Conservation (phyloP, 768 basidiomycete genomes). For the Candolleomyces aberdarensis region DNA sequence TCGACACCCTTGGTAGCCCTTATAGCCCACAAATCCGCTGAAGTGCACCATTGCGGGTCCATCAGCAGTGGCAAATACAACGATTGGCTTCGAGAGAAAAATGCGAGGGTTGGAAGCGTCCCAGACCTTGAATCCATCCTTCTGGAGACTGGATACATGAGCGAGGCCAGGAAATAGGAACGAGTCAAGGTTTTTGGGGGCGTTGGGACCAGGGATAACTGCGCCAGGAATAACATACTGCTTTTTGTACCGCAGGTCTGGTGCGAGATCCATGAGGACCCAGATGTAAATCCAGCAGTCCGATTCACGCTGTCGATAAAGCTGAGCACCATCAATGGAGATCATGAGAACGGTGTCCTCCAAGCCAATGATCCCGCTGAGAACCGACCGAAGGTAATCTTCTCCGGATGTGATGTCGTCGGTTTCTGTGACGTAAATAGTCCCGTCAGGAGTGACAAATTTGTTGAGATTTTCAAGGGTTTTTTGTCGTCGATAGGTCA, state of each 20-base stretch:
- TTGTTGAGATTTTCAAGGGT: slow-evolving; percentile 21
- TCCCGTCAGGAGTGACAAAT: neutral
- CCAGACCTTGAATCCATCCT: slow-evolving; percentile 28
- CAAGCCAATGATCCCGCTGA: slow-evolving; percentile 17
- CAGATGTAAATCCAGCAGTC: slow-evolving; percentile 30
- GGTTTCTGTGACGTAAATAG: slow-evolving; percentile 1
- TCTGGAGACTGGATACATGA: slow-evolving; percentile 28
- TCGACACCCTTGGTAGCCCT: slow-evolving; percentile 8
- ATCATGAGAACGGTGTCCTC: slow-evolving; percentile 26
- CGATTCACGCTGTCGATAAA: slow-evolving; percentile 31
- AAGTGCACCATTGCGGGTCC: slow-evolving; percentile 28
- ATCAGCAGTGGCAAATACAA: slow-evolving; percentile 29
- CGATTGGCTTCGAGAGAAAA: slow-evolving; percentile 16
- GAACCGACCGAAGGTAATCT: slow-evolving; percentile 20
- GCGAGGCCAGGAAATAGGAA: slow-evolving; percentile 32
- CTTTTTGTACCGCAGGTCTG: slow-evolving; percentile 23
- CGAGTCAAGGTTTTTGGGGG: slow-evolving; percentile 28
- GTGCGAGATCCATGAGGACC: slow-evolving; percentile 22
- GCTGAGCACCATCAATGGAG: slow-evolving; percentile 36
- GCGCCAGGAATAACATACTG: slow-evolving; percentile 16
- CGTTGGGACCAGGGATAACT: slow-evolving; percentile 25
- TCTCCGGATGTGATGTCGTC: slow-evolving; percentile 25
- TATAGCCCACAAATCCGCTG: slow-evolving; percentile 32
- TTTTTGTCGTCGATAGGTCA: slow-evolving; percentile 23
- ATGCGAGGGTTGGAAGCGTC: slow-evolving; percentile 17